phyloP scores from a whole-genome alignment of 2,329 filamentous ascomycete genomes.

The Aspergillus aculeatus region DNA sequence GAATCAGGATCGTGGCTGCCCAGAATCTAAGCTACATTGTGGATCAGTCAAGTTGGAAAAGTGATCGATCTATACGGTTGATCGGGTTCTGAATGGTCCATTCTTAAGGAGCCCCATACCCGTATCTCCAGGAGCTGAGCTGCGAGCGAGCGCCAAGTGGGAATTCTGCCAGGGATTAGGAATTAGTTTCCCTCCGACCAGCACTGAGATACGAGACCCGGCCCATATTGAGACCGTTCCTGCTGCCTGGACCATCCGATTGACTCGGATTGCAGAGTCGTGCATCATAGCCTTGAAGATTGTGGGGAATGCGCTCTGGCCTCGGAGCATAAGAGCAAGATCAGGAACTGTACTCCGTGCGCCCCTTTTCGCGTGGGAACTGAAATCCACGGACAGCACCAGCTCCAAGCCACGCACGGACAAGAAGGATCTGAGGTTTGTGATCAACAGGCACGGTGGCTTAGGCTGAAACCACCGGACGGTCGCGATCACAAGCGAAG shows the following conservation, averaged over 20 bases:
- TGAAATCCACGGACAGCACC: background rate
- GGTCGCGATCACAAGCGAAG: background rate
- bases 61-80: background rate
- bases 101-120: background rate
- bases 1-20: background rate
- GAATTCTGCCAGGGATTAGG: background rate
- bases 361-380: background rate
- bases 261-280: no score
- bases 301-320: no score
- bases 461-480: background rate
- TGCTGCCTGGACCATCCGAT: background rate
- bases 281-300: no score
- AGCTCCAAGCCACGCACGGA: no score
- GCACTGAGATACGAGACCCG: background rate
- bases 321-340: background rate
- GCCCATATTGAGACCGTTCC: background rate
- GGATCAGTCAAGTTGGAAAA: background rate
- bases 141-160: background rate
- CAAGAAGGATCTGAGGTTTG: background rate
- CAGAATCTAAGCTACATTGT: background rate
- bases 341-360: background rate
- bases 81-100: background rate
- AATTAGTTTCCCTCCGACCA: background rate
- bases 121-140: background rate
- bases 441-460: background rate